A percentile compares a stretch with the other conserved stretches of the same genome.
Conservation (phyloP, 345 rosid genomes). For the Eucalyptus regnans region DNA sequence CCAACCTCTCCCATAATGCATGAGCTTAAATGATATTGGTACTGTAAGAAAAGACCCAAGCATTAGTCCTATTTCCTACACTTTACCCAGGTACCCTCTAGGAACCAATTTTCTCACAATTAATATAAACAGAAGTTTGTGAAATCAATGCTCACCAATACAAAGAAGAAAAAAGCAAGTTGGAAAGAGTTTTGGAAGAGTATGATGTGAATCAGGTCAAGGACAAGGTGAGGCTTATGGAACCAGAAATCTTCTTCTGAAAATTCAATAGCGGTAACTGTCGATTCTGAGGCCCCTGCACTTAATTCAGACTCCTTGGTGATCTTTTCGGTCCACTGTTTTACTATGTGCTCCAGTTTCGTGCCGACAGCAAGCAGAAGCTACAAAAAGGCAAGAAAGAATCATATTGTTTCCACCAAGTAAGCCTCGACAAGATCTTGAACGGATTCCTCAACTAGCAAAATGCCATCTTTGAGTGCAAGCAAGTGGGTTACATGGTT, state of each 20-base stretch:
- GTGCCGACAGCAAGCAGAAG: conserved; percentile 67
- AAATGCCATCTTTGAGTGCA: background rate
- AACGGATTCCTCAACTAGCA: background rate
- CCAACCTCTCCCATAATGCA: conserved; percentile 66
- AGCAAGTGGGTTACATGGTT: background rate
- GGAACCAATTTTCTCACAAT: background rate
- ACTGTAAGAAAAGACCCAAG: conserved; percentile 12
- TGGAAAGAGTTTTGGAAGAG: conserved; percentile 85
- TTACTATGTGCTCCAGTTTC: conserved; percentile 66
- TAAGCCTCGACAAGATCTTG: background rate
- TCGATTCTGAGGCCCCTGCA: conserved; percentile 24
- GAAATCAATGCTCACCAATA: conserved; percentile 33
- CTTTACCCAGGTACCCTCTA: background rate
- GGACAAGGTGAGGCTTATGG: conserved; percentile 35
- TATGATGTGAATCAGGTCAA: conserved; percentile 58
- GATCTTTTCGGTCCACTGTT: conserved; percentile 51
- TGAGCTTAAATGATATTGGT: conserved; percentile 61
- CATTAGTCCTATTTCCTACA: background rate
- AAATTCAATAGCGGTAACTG: conserved; percentile 34
- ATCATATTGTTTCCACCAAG: background rate
- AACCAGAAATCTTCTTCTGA: conserved; percentile 82
- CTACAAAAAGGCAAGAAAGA: conserved; percentile 8
- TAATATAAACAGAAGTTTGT: background rate
- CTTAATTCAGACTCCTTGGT: conserved; percentile 50
- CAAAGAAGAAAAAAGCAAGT: conserved; percentile 65